Conservation (phyloP, 2,329 filamentous ascomycete genomes). For the Calonectria crousiana region DNA sequence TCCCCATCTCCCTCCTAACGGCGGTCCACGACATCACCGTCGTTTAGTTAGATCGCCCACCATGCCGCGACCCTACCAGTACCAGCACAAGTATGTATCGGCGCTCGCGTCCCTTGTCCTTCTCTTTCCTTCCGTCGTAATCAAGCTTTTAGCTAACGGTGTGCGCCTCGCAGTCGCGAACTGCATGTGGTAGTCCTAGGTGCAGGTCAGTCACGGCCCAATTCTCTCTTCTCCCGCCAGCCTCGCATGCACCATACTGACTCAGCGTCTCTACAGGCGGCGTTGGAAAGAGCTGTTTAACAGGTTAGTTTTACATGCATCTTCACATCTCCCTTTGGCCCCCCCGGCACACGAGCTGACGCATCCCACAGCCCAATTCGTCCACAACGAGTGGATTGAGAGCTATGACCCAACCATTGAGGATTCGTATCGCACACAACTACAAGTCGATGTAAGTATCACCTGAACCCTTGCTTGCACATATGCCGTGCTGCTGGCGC, state of each 20-base stretch:
- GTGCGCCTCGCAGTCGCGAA: constrained; percentile 69
- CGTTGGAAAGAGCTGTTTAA: constrained; percentile 93
- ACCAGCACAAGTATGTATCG: constrained; percentile 42
- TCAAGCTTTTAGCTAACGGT: constrained; percentile 32
- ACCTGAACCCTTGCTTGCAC: background rate
- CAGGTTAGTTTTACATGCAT: constrained; percentile 68
- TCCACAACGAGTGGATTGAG: constrained; percentile 95
- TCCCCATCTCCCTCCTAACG: constrained; percentile 8
- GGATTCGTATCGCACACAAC: constrained; percentile 80
- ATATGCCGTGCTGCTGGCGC: constrained; percentile 7
- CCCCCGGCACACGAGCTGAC: constrained; percentile 28
- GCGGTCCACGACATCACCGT: constrained; percentile 15
- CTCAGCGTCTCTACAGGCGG: constrained; percentile 69
- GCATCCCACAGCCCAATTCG: constrained; percentile 80
- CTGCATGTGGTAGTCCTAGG: constrained; percentile 87
- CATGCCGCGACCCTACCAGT: constrained; percentile 46
- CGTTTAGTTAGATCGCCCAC: constrained; percentile 27
- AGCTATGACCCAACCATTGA: constrained; percentile 85
- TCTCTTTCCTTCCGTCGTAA: background rate
- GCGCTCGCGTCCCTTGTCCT: background rate
- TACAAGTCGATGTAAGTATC: constrained; percentile 83
- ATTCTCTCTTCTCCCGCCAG: constrained; percentile 8
- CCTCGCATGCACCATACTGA: constrained; percentile 45
- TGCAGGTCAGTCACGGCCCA: constrained; percentile 69
- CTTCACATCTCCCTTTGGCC: background rate